Conservation (phyloP, 1,284 basidiomycete species). For the Porodaedalea pini region DNA sequence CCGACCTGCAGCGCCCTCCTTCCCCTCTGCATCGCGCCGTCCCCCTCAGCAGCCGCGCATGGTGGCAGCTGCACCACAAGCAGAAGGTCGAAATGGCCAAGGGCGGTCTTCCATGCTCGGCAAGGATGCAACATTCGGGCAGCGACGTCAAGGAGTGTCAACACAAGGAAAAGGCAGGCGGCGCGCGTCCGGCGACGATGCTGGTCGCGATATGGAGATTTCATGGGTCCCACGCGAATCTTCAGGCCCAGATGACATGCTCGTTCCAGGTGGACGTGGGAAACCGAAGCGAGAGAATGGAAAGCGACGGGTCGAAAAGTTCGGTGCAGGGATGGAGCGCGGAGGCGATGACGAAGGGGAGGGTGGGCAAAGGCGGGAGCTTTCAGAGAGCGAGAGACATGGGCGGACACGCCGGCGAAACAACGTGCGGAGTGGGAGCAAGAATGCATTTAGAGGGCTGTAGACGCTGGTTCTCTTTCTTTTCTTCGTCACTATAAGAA, state of each 20-base stretch:
- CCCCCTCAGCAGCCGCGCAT: slow-evolving; percentile 37
- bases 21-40: slow-evolving; percentile 52
- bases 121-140: slow-evolving; percentile 59
- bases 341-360: slow-evolving; percentile 59
- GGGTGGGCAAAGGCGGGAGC: slow-evolving; percentile 56
- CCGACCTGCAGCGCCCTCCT: slow-evolving; percentile 41
- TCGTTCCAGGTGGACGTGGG: slow-evolving; percentile 30
- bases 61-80: slow-evolving; percentile 36
- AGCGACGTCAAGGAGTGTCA: slow-evolving; percentile 44
- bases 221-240: slow-evolving; percentile 51
- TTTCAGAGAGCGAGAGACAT: slow-evolving; percentile 60
- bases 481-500: not conserved
- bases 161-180: slow-evolving; percentile 23
- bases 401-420: slow-evolving; percentile 72
- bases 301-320: slow-evolving; percentile 71
- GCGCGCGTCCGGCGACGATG: slow-evolving; percentile 29
- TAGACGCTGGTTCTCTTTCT: slow-evolving; percentile 21
- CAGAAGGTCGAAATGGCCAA: slow-evolving; percentile 18
- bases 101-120: not conserved
- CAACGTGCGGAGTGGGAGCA: slow-evolving; percentile 80
- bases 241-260: slow-evolving; percentile 28
- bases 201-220: slow-evolving; percentile 58
- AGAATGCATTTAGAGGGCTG: slow-evolving; percentile 68
- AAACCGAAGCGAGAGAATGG: slow-evolving; percentile 39
- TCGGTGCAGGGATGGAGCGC: slow-evolving; percentile 84